phyloP scores from a whole-genome alignment of 164 flowering plant species.

The Magnolia sinica region DNA sequence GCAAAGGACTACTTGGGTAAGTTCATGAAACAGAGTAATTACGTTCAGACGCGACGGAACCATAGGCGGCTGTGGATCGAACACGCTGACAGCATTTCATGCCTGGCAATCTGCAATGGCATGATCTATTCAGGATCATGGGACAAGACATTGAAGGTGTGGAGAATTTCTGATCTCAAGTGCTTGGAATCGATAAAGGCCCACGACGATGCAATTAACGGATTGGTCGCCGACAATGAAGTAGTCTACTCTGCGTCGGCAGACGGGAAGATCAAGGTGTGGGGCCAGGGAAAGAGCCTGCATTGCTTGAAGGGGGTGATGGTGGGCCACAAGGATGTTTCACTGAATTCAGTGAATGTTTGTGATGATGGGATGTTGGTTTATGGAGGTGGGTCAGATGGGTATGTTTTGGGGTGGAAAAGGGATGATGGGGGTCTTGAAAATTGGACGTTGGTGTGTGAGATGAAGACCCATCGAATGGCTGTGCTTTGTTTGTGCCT shows the following conservation, averaged over 20 bases:
- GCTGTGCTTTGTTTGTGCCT: constrained; percentile 78
- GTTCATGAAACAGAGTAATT: constrained; percentile 87
- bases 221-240: constrained; percentile 48
- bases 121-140: constrained; percentile 91
- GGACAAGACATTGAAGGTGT: constrained; percentile 94
- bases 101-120: constrained; percentile 61
- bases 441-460: constrained; percentile 55
- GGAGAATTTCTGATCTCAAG: constrained; percentile 80
- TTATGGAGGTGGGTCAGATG: constrained; percentile 82
- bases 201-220: constrained; percentile 92
- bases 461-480: constrained; percentile 66
- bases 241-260: constrained; percentile 81
- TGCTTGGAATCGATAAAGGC: constrained; percentile 88
- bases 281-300: constrained; percentile 41
- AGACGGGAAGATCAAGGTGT: constrained; percentile 86
- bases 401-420: constrained; percentile 75
- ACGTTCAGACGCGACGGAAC: constrained; percentile 74
- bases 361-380: constrained; percentile 62
- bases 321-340: constrained; percentile 78
- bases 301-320: constrained; percentile 54
- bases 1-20: constrained; percentile 78
- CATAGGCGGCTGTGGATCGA: constrained; percentile 88
- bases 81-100: constrained; percentile 90
- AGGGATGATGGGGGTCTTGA: constrained; percentile 27
- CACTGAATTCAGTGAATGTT: constrained; percentile 64